Percentiles rank a stretch among this genome's conserved stretches.
Evolutionary conservation across 129 eudicot genomes (phyloP).

Genomic region (Oenanthe sinensis): DNA sequence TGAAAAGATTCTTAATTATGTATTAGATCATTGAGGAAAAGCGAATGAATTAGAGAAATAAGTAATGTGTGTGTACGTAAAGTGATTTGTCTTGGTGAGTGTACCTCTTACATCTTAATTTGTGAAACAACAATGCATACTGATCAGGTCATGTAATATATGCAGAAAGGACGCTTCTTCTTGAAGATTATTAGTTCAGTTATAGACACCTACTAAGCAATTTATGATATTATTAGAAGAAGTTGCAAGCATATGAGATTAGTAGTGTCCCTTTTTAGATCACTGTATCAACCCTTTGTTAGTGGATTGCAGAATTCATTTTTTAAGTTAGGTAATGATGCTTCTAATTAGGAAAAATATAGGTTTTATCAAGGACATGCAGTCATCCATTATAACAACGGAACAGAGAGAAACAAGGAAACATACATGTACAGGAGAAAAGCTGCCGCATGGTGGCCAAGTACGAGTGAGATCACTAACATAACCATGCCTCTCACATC

Average conservation of each 20-base stretch:
- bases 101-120: not conserved
- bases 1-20: not conserved
- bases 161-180: not conserved
- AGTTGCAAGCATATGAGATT: not conserved
- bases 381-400: slow-evolving; percentile 1
- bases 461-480: slow-evolving; percentile 98
- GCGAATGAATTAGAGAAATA: not conserved
- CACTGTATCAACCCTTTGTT: not conserved
- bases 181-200: not conserved
- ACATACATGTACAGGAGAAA: slow-evolving; percentile 68
- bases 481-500: slow-evolving; percentile 93
- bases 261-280: not conserved
- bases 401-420: slow-evolving; percentile 9
- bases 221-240: not conserved
- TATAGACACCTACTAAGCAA: too few species aligned
- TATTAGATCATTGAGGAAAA: not conserved
- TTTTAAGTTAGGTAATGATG: not conserved
- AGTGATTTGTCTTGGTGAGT: not conserved
- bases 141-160: not conserved
- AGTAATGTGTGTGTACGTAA: not conserved
- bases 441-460: slow-evolving; percentile 92
- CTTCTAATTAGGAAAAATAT: not conserved
- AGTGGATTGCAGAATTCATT: not conserved
- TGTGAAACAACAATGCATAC: not conserved
- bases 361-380: not conserved